Evolutionary conservation across 441 rosid species (phyloP).

Genomic region (Adansonia gregorii): DNA sequence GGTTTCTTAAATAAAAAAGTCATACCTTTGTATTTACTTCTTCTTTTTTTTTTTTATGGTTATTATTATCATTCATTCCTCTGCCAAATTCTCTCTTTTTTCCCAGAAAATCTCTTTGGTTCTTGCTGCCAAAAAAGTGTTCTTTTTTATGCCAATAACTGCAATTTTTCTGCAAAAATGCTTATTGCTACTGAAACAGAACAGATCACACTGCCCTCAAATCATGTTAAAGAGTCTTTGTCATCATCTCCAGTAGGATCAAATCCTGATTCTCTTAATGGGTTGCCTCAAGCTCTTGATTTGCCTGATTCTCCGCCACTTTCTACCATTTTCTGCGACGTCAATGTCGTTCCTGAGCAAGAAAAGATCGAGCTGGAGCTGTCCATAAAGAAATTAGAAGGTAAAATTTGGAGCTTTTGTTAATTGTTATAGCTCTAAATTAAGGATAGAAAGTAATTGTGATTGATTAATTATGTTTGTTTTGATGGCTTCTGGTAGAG

Average conservation of each 20-base stretch:
- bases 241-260: constrained; percentile 41
- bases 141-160: constrained; percentile 21
- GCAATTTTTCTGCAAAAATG: constrained; percentile 27
- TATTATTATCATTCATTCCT: not conserved
- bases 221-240: constrained; percentile 33
- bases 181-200: constrained; percentile 39
- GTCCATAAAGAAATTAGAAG: constrained; percentile 62
- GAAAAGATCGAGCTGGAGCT: constrained; percentile 62
- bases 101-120: constrained; percentile 18
- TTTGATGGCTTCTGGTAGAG: constrained; percentile 43
- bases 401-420: constrained; percentile 36
- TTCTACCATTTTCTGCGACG: constrained; percentile 56
- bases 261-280: constrained; percentile 34
- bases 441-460: constrained; percentile 13
- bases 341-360: constrained; percentile 77
- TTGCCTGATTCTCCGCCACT: constrained; percentile 45
- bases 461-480: constrained; percentile 12
- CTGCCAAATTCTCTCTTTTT: not conserved
- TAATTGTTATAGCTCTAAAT: not conserved
- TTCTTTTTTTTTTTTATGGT: not conserved
- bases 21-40: not conserved
- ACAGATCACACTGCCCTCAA: constrained; percentile 36
- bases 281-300: constrained; percentile 41
- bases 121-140: constrained; percentile 21
- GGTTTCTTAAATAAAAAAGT: constrained; percentile 21